phyloP scores from a whole-genome alignment of 768 basidiomycete species.

The Podaxis sp. region DNA sequence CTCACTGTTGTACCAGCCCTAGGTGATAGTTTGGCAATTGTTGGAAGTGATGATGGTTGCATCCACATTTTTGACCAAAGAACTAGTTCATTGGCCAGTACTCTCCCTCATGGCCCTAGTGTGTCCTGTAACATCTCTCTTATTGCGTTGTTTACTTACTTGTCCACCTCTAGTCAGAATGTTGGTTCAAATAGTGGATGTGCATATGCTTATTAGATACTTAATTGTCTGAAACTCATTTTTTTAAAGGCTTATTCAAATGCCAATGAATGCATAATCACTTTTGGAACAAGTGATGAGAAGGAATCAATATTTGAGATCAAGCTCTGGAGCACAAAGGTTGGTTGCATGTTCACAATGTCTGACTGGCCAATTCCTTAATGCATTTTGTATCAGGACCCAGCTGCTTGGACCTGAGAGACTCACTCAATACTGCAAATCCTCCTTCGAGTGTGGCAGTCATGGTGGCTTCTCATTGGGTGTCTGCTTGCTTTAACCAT shows the following conservation, averaged over 20 bases:
- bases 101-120: not conserved
- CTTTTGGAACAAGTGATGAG: constrained; percentile 1
- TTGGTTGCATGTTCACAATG: not conserved
- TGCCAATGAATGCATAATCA: not conserved
- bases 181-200: not conserved
- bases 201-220: not conserved
- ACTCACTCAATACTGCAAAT: not conserved
- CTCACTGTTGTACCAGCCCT: not conserved
- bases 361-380: not conserved
- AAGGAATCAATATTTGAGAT: not conserved
- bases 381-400: not conserved
- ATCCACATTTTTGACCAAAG: not conserved
- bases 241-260: not conserved
- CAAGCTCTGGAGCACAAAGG: not conserved
- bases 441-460: not conserved
- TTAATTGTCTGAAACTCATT: not conserved
- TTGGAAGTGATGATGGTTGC: not conserved
- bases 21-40: not conserved
- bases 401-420: not conserved
- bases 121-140: not conserved
- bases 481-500: not conserved
- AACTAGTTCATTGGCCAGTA: not conserved
- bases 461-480: not conserved
- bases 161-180: not conserved
- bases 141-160: not conserved